These are phyloP conservation scores for Gossypium australe DNA, from an alignment of 345 rosid genomes.

Conservation along the genomic window DNA sequence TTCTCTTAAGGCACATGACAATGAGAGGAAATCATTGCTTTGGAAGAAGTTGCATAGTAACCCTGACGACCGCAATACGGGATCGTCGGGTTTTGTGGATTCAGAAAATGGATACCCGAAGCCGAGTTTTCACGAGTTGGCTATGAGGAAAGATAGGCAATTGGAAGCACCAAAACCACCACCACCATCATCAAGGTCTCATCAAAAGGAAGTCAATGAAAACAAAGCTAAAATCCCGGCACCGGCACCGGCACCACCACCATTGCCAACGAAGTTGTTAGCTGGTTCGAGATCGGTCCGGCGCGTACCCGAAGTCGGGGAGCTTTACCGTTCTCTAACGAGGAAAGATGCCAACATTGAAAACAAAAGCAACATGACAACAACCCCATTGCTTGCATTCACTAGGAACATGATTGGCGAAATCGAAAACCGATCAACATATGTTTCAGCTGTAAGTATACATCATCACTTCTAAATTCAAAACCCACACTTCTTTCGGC, in stretches of 20 bases:
- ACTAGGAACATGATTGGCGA: slow-evolving; percentile 86
- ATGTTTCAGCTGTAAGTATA: slow-evolving; percentile 82
- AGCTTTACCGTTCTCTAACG: slow-evolving; percentile 76
- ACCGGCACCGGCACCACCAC: slow-evolving; percentile 76
- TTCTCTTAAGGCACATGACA: slow-evolving; percentile 74
- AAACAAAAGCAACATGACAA: slow-evolving; percentile 36
- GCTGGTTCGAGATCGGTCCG: slow-evolving; percentile 51
- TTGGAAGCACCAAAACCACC: slow-evolving; percentile 33
- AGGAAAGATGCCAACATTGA: slow-evolving; percentile 52
- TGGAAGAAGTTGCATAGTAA: slow-evolving; percentile 88
- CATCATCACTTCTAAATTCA: background rate
- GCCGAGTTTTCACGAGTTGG: slow-evolving; percentile 20
- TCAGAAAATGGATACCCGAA: slow-evolving; percentile 17
- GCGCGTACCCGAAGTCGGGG: slow-evolving; percentile 77
- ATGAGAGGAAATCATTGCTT: slow-evolving; percentile 74
- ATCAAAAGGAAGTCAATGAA: slow-evolving; percentile 19
- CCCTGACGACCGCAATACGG: slow-evolving; percentile 31
- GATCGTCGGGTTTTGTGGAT: slow-evolving; percentile 32
- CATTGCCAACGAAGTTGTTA: slow-evolving; percentile 49
- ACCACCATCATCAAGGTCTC: slow-evolving; percentile 18
- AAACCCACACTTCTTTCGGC: background rate
- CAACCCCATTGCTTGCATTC: slow-evolving; percentile 35
- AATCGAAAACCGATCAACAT: slow-evolving; percentile 84
- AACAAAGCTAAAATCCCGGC: slow-evolving; percentile 22
- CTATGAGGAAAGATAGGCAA: slow-evolving; percentile 23